These are phyloP conservation scores for Eimeria maxima DNA, from an alignment of 169 alveolate genomes.

Conservation along the genomic window DNA sequence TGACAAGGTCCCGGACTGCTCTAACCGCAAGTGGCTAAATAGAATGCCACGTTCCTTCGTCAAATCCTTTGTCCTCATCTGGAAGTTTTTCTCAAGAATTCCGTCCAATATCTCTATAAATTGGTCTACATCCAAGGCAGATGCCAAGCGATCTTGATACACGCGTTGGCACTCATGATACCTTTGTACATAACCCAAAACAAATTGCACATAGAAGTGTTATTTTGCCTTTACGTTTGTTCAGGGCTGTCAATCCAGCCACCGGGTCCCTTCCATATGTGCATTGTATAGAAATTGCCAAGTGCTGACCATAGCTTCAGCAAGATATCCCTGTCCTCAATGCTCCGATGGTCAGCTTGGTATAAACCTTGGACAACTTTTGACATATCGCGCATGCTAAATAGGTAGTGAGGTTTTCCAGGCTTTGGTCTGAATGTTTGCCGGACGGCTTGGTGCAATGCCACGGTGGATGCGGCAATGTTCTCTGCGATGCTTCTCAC, in stretches of 20 bases:
- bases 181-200: slow-evolving; percentile 87
- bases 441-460: slow-evolving; percentile 85
- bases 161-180: slow-evolving; percentile 96
- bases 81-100: slow-evolving; percentile 87
- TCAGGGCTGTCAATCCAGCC: not conserved
- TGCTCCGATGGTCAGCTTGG: slow-evolving; percentile 91
- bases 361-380: slow-evolving; percentile 96
- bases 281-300: not conserved
- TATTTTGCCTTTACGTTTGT: not conserved
- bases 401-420: slow-evolving; percentile 96
- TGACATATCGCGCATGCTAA: slow-evolving; percentile 97
- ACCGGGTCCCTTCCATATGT: not conserved
- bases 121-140: slow-evolving; percentile 91
- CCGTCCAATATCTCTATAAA: slow-evolving; percentile 89
- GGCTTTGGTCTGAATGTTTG: slow-evolving; percentile 96
- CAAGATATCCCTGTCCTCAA: slow-evolving; percentile 93
- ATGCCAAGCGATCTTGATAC: slow-evolving; percentile 94
- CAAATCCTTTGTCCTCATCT: slow-evolving; percentile 86
- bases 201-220: not conserved
- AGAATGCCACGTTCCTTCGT: slow-evolving; percentile 86
- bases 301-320: slow-evolving; percentile 77
- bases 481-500: slow-evolving; percentile 89
- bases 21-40: slow-evolving; percentile 83
- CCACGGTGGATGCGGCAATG: slow-evolving; percentile 85
- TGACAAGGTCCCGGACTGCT: slow-evolving; percentile 61